phyloP scores from a whole-genome alignment of 257 asterid genomes.

The Vinca minor region DNA sequence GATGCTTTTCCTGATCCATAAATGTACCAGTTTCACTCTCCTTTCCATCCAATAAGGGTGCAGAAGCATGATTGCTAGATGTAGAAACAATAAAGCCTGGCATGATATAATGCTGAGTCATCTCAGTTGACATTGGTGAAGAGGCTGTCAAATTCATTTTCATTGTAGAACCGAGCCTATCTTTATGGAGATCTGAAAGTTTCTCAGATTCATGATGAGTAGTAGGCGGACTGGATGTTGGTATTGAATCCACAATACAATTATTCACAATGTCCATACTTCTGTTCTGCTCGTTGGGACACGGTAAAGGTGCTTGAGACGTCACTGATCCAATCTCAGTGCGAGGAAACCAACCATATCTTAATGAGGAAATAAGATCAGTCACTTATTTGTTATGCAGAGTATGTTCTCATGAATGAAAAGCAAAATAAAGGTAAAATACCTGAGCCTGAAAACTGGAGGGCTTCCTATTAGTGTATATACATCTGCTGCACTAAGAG shows the following conservation, averaged over 20 bases:
- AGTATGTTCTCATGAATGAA: background rate
- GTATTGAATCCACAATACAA: conserved; percentile 22
- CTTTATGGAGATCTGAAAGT: conserved; percentile 19
- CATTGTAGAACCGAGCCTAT: conserved; percentile 25
- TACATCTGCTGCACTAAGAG: conserved; percentile 80
- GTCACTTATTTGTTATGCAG: background rate
- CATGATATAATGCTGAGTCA: conserved; percentile 24
- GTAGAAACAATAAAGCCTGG: conserved; percentile 22
- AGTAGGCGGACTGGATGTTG: conserved; percentile 6
- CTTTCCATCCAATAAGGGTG: conserved; percentile 19
- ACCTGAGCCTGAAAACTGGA: conserved; percentile 90
- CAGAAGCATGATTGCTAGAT: conserved; percentile 24
- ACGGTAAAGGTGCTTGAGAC: conserved; percentile 37
- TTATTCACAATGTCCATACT: conserved; percentile 23
- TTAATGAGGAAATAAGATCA: conserved; percentile 25
- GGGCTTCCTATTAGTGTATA: conserved; percentile 69
- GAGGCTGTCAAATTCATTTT: conserved; percentile 24
- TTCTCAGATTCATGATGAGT: conserved; percentile 20
- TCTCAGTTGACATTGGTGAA: conserved; percentile 23
- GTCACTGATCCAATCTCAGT: conserved; percentile 43
- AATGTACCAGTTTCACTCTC: conserved; percentile 29
- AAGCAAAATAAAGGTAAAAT: conserved; percentile 2
- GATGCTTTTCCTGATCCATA: conserved; percentile 36
- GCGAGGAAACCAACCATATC: conserved; percentile 91
- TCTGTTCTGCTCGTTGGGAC: conserved; percentile 24